Evolutionary conservation across 208 protist species (phyloP).

Genomic region (Endotrypanum monterogeii): DNA sequence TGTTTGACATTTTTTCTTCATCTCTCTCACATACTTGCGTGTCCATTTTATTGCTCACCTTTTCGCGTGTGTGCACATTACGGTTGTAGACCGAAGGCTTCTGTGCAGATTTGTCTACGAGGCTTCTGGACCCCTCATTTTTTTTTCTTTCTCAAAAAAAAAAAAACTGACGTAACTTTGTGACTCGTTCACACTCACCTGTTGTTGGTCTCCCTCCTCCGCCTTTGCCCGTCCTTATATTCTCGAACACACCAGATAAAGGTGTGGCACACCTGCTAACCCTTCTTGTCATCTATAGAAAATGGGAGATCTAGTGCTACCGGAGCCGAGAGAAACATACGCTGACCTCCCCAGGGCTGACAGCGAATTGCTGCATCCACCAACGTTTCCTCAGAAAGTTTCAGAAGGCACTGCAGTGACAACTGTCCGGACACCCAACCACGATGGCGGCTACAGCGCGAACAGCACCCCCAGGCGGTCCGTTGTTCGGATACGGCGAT

Average conservation of each 20-base stretch:
- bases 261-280: neutral
- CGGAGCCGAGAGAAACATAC: neutral
- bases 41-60: neutral
- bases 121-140: neutral
- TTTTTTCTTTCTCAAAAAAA: neutral
- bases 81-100: neutral
- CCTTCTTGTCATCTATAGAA: neutral
- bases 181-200: neutral
- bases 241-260: neutral
- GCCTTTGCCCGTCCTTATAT: neutral
- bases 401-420: neutral
- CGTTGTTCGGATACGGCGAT: neutral
- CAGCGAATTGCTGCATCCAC: neutral
- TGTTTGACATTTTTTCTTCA: neutral
- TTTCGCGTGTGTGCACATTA: neutral
- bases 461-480: conserved; percentile 12
- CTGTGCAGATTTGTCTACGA: too few species aligned
- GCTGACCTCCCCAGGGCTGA: neutral
- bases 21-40: neutral
- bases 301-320: neutral
- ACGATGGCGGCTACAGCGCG: conserved; percentile 1
- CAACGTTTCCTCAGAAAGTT: neutral
- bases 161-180: too few species aligned
- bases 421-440: neutral
- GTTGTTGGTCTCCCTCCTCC: neutral